A percentile compares a stretch with the other conserved stretches of the same genome.
phyloP scores from a whole-genome alignment of 2,329 filamentous ascomycete genomes.

The Botrytis aclada region DNA sequence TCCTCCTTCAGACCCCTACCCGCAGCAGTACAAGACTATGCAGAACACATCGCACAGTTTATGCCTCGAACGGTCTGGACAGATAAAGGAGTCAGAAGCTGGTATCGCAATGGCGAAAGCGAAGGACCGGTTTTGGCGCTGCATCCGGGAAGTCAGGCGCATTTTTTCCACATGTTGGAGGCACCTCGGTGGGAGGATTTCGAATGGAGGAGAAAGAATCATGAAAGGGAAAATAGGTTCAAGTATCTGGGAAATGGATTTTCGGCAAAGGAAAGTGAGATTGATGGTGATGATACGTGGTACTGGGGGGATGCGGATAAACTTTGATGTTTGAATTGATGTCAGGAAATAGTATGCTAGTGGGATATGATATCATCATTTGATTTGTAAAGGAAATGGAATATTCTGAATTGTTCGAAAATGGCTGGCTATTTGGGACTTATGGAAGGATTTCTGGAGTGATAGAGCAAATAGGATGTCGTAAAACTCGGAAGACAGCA shows the following conservation, averaged over 20 bases:
- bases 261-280: slow-evolving; percentile 14
- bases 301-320: slow-evolving; percentile 16
- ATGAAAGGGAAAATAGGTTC: slow-evolving; percentile 16
- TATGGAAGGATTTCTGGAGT: not conserved
- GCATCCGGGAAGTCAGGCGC: slow-evolving; percentile 25
- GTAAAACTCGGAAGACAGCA: not conserved
- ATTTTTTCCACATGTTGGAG: slow-evolving; percentile 23
- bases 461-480: not conserved
- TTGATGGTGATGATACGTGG: slow-evolving; percentile 14
- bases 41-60: slow-evolving; percentile 34
- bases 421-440: not conserved
- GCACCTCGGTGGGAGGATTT: slow-evolving; percentile 22
- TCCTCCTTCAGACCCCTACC: slow-evolving; percentile 42
- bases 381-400: fast-evolving
- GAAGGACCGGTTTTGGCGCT: slow-evolving; percentile 23
- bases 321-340: not conserved
- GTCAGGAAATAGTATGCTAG: too few species aligned
- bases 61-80: slow-evolving; percentile 33
- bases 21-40: slow-evolving; percentile 38
- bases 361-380: too few species aligned
- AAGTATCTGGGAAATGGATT: slow-evolving; percentile 26
- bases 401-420: not conserved
- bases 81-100: slow-evolving; percentile 24
- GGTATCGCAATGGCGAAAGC: slow-evolving; percentile 27
- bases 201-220: slow-evolving; percentile 4